These are phyloP conservation scores for Rhinocladiella similis DNA, from an alignment of 2,329 filamentous ascomycete species.

Conservation along the genomic window DNA sequence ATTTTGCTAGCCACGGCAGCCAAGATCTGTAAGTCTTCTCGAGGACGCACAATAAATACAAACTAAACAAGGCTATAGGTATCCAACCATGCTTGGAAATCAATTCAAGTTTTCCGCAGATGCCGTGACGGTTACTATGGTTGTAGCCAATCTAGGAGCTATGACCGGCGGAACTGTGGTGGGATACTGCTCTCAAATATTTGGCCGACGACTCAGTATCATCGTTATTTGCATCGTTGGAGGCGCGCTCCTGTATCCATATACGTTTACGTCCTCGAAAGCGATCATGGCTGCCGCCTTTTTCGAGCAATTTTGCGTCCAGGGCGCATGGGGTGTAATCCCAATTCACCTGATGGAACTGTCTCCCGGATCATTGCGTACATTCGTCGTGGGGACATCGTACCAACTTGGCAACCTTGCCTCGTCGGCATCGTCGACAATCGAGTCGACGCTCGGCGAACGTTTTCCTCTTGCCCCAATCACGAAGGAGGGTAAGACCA, in stretches of 20 bases:
- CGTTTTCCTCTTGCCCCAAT: conserved; percentile 65
- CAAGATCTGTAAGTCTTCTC: conserved; percentile 54
- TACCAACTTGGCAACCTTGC: conserved; percentile 67
- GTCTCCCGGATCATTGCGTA: conserved; percentile 60
- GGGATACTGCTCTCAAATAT: conserved; percentile 68
- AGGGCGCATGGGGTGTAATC: conserved; percentile 75
- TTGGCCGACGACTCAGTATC: conserved; percentile 69
- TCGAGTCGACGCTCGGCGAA: conserved; percentile 74
- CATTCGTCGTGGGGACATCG: conserved; percentile 62
- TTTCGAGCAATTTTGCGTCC: conserved; percentile 78
- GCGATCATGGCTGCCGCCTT: conserved; percentile 76
- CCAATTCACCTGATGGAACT: conserved; percentile 69
- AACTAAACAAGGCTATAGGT: no score
- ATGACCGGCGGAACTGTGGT: conserved; percentile 67
- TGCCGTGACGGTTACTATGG: conserved; percentile 68
- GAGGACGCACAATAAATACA: no score
- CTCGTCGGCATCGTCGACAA: conserved; percentile 66
- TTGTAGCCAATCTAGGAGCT: conserved; percentile 71
- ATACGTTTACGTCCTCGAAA: conserved; percentile 66
- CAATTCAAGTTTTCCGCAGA: conserved; percentile 57
- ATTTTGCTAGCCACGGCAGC: conserved; percentile 68
- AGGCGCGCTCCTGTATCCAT: conserved; percentile 79
- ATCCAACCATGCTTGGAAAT: conserved; percentile 61
- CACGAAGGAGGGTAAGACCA: conserved; percentile 41
- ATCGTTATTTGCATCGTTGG: conserved; percentile 64